Base-by-base conservation (phyloP, 1,284 basidiomycete species). In the Cryptococcus neoformans region DNA sequence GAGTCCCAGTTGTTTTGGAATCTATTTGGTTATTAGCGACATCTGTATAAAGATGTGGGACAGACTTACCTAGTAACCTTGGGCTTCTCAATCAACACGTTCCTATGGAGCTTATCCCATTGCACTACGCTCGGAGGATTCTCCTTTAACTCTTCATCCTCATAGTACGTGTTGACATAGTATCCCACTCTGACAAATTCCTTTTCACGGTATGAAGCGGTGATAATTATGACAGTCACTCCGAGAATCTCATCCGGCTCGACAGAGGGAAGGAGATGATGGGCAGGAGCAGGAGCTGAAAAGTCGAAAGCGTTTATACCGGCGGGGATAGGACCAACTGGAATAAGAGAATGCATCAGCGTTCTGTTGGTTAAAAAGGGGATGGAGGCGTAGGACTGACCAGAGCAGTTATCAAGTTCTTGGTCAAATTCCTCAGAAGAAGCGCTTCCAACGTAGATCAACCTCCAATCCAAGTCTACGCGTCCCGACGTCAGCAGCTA, bases 181-280 rank as follows among this genome's bases (percentile, higher is more conserved):
- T 99, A 99, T 5, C 96, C 95, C 17, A 99, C 94, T 44, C 95
- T 86, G 41, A 99, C 95, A 76, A 99, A 99, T 76, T 99, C 95
- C 70, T 96, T 92, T 75, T 93, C 86, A 72, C 95, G 88, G 51
- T 91, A 89, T 36, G 98, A 83, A 14, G 85, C 85, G 66, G 99
- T 90, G 35, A 99, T 85, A 68, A 99, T 88, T 78, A 93, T 96
- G 21, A 96, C 96, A 1, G 94, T 93, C 72, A 99, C 83, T 57
- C 81, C 80, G 21, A 83, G 81, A 48, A 85, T 78, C 47, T 84
- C 83, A 54, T 95, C 93, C 38, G 74, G 66, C 58, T 71, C 68
- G 48, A 70, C 60, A 0, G 76, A 76, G 89, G 53, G 89, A 85
- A 52, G 89, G 88, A n/a, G 92, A 92, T 63, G 93, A 82, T 69